A percentile compares a stretch with the other conserved stretches of the same genome.
phyloP scores from a whole-genome alignment of 2,329 filamentous ascomycete genomes.

The Sordariomycetes sp. region DNA sequence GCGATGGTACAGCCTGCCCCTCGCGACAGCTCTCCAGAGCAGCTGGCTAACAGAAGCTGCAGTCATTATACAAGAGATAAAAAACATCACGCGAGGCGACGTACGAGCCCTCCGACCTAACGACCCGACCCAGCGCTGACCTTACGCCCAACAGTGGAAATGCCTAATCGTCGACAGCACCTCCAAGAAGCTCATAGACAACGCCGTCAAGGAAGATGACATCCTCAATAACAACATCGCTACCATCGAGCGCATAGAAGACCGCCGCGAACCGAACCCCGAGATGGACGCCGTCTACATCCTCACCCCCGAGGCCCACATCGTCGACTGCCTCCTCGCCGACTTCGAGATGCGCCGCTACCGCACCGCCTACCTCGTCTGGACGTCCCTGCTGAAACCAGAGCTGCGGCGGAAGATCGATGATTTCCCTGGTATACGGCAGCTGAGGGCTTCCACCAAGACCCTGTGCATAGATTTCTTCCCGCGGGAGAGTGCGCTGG shows the following conservation, averaged over 20 bases:
- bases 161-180: conserved; percentile 81
- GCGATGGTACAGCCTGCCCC: conserved; percentile 24
- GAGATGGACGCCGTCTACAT: conserved; percentile 95
- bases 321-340: conserved; percentile 88
- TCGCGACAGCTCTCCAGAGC: no score
- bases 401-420: conserved; percentile 67
- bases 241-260: conserved; percentile 91
- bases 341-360: conserved; percentile 85
- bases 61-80: conserved; percentile 44
- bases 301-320: conserved; percentile 74
- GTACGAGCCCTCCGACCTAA: conserved; percentile 35
- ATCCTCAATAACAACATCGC: conserved; percentile 95
- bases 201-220: conserved; percentile 88
- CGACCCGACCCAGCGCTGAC: conserved; percentile 2
- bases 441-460: conserved; percentile 71
- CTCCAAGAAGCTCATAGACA: conserved; percentile 80
- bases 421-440: conserved; percentile 55
- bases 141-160: conserved; percentile 72
- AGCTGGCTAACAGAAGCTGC: conserved; percentile 9
- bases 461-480: conserved; percentile 83
- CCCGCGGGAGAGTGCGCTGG: conserved; percentile 80
- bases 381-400: conserved; percentile 69
- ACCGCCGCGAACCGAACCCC: conserved; percentile 70
- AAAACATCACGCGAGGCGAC: conserved; percentile 70
- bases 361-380: conserved; percentile 69